Base-by-base conservation (phyloP, 495 filamentous ascomycete species). In the Zalerion maritima region DNA sequence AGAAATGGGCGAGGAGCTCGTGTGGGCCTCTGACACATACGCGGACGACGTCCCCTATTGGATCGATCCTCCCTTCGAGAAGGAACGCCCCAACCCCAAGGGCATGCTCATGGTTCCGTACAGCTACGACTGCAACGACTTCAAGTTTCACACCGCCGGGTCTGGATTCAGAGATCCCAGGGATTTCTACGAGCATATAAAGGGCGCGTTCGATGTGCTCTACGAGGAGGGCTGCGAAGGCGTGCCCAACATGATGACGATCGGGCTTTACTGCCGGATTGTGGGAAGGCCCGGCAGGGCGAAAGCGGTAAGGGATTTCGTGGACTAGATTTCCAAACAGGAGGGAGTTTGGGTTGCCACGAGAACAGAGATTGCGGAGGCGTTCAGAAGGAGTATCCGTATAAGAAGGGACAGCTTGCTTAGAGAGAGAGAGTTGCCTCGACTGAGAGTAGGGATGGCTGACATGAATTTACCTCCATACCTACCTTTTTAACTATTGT, bases 271-370 rank as follows among this genome's bases (percentile, higher is more conserved):
- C 33, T 57, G 53, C 43, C 45, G 57, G 5, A 50, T 52, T 32
- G 41, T 55, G 23, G 55, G 57, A 6, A 52, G 54, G 29, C 57
- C 58, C 12, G 60, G 56, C 6, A 41, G 60, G 0, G 54, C 55
- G 26, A 36, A 31, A 16, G 57, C 58, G 6, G 38, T 62, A 10
- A 57, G 55, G 43, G 50, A 50, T 28, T 60, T 64, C 31, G 53
- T 61, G 6, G 47, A 58, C 36, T 61, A 62, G 33, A 45, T 62
- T 29, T 38, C 38, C 6, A 20, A 30, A 5, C 57, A 58, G 37
- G 44, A 51, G 20, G 53, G 47, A 12, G 56, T 62, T n/a, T 65
- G 58, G 56, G 53, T 62, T 14, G 50, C 60, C 3, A 59, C 48
- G n/a, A 34, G 58, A 24, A 52, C 38, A 6, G 43, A 62, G 29